Conservation (phyloP, 495 filamentous ascomycete genomes). For the Sabuloglossum arenarium region DNA sequence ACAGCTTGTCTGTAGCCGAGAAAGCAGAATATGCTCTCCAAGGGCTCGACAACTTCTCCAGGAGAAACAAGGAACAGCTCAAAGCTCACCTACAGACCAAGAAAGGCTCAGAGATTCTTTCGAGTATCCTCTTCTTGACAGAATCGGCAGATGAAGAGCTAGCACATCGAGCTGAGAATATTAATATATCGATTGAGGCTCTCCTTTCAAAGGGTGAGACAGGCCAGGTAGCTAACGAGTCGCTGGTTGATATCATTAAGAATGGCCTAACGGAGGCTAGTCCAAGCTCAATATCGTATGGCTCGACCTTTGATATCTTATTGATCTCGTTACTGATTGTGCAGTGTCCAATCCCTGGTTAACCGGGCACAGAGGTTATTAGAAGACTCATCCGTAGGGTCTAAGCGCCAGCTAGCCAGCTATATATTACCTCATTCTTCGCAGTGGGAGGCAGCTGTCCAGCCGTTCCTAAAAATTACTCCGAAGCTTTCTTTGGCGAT, state of each 20-base stretch:
- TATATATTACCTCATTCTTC: constrained; percentile 26
- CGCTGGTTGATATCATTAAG: constrained; percentile 27
- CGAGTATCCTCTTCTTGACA: constrained; percentile 32
- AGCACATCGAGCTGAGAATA: constrained; percentile 24
- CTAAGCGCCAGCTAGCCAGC: constrained; percentile 15
- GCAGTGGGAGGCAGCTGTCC: constrained; percentile 33
- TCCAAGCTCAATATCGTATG: constrained; percentile 27
- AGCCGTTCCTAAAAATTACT: constrained; percentile 30
- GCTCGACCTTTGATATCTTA: neutral
- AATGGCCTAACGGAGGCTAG: constrained; percentile 28
- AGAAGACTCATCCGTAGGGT: constrained; percentile 16
- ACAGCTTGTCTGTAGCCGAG: constrained; percentile 15
- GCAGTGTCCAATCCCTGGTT: constrained; percentile 31
- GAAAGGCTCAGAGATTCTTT: constrained; percentile 31
- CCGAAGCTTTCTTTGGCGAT: constrained; percentile 46
- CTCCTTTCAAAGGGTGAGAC: constrained; percentile 14
- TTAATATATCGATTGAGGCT: constrained; percentile 21
- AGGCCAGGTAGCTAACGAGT: constrained; percentile 14
- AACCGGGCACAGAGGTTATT: constrained; percentile 30
- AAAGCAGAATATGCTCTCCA: constrained; percentile 12
- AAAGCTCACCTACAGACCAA: constrained; percentile 13
- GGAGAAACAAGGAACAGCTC: constrained; percentile 12
- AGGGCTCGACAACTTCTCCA: constrained; percentile 16
- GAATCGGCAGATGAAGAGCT: constrained; percentile 35
- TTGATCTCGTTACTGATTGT: constrained; percentile 6